Evolutionary conservation across 164 flowering plant genomes (phyloP).

Genomic region (Liriodendron chinense): DNA sequence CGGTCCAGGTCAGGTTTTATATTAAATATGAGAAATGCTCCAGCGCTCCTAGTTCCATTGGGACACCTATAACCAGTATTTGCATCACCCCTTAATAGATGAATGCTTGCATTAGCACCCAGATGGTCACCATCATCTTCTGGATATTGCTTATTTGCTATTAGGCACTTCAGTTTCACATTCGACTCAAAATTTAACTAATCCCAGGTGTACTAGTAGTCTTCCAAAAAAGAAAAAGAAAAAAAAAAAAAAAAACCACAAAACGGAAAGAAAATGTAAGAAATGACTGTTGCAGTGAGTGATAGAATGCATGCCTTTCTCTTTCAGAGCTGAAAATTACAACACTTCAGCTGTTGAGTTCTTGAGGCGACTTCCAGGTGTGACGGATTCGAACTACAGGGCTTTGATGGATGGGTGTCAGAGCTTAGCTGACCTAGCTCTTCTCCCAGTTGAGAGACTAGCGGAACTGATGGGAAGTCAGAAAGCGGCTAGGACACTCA

Average conservation of each 20-base stretch:
- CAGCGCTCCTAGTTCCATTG: no score
- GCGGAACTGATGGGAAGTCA: constrained; percentile 94
- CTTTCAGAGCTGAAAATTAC: constrained; percentile 86
- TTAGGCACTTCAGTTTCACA: no score
- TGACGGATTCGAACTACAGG: constrained; percentile 89
- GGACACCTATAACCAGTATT: no score
- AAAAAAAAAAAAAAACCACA: no score
- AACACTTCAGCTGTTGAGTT: constrained; percentile 93
- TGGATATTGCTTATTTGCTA: no score
- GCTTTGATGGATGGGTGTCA: constrained; percentile 83
- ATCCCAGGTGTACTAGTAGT: background rate
- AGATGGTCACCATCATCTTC: no score
- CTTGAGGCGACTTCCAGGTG: constrained; percentile 91
- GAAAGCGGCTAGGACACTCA: constrained; percentile 74
- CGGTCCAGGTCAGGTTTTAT: no score
- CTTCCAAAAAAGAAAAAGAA: background rate
- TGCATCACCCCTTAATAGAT: no score
- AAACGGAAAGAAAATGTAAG: background rate
- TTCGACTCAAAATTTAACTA: background rate
- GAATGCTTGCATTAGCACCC: no score
- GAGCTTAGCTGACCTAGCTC: constrained; percentile 83
- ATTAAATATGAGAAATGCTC: no score
- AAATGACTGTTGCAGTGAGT: background rate
- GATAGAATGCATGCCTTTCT: background rate
- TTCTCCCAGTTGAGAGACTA: constrained; percentile 71